Evolutionary conservation across 1,284 basidiomycete genomes (phyloP), one percentile per base, ranked within the genome.

Genomic region (Cryptococcus sp.): DNA sequence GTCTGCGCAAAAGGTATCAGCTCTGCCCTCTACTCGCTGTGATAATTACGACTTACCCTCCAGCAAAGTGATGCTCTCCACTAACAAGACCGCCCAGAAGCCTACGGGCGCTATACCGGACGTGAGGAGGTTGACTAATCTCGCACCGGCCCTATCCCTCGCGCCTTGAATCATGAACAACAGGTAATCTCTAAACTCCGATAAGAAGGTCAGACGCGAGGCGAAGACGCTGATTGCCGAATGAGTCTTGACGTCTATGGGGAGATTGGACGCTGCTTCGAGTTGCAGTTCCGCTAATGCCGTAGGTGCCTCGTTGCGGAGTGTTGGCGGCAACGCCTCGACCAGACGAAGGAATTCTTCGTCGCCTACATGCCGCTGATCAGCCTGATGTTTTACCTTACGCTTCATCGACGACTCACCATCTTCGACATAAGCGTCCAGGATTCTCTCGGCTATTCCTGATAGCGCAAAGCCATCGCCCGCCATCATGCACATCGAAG

Each of bases 131-230:
- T 68, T 64, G 23, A 80, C 74, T 47, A 83, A 58, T 44, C 76
- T 67, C 20, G 66, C 66, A 0, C 80, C 80, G 0, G 81, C 81
- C 38, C 65, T 61, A 20, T 67, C 61, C n/a, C 71, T 68, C 6
- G 72, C 73, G 2, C 75, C 80, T 40, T 71, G 65, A 0, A 65
- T 62, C 35, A 78, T 71, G 56, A 77, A 76, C 4, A 80, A 70
- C 39, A 82, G 71, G 62, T 81, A 81, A 62, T 82, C 80, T 42
- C 80, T 67, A 64, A 82, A 81, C 50, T 79, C 71, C 17, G 80
- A 75, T 10, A 83, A 67, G 75, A 82, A 82, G 16, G 73, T 65
- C 31, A 83, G 69, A 20, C 75, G 70, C 1, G 76, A 69, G 1
- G 77, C 73, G 54, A 74, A 73, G 57, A 74, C 62, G 40, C 65